Percentiles rank a stretch among this genome's conserved stretches.
Conservation (phyloP, 352 stramenopile species). For the Globisporangium mamillatum region DNA sequence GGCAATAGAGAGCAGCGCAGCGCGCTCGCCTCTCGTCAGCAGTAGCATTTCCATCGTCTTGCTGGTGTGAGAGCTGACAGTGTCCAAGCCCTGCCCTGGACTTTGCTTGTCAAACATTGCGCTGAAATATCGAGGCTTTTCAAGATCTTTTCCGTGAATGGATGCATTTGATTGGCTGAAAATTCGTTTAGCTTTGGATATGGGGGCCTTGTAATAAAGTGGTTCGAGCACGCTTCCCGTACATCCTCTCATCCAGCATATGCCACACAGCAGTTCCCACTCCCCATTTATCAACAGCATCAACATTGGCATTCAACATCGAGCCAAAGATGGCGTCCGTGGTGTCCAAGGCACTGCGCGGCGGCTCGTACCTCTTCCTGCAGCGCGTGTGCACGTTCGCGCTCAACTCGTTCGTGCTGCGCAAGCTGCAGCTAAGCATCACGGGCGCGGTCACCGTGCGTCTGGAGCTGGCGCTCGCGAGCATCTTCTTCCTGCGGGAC, state of each 20-base stretch:
- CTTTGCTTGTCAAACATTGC: neutral
- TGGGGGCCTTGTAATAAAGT: neutral
- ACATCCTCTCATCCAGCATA: neutral
- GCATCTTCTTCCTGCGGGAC: conserved; percentile 88
- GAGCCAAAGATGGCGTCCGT: conserved; percentile 18
- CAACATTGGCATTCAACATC: neutral
- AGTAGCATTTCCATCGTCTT: neutral
- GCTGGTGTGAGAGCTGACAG: neutral
- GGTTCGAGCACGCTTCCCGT: neutral
- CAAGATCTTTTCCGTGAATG: neutral
- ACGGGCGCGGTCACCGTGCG: conserved; percentile 81
- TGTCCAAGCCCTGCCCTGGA: neutral
- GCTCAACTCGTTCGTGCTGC: conserved; percentile 81
- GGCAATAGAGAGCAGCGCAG: neutral
- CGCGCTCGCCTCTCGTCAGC: conserved; percentile 6
- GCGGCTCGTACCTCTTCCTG: conserved; percentile 74
- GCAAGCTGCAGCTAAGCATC: conserved; percentile 67
- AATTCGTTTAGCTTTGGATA: neutral
- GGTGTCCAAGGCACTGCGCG: conserved; percentile 49
- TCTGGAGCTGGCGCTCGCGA: conserved; percentile 87
- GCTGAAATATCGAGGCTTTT: neutral
- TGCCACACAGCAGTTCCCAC: neutral
- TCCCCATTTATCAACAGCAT: neutral
- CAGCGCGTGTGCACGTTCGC: conserved; percentile 85
- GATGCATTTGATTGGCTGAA: neutral